Conservation (phyloP, 192 early-diverging fungal species). For the Dispira simplex region DNA sequence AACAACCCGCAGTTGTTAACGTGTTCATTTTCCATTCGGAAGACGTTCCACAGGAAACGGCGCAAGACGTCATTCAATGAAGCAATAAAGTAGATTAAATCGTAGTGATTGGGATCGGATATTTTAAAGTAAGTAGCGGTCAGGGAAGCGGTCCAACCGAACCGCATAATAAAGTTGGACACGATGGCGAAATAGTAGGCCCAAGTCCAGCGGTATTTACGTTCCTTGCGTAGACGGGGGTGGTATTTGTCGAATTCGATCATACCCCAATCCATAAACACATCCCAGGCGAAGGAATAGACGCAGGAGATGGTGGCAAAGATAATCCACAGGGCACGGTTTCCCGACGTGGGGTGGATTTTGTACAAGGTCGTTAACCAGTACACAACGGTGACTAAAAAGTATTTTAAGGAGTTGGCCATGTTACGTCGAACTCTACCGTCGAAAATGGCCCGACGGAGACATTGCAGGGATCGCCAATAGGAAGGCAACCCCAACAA, state of each 20-base stretch:
- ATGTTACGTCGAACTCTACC: constrained; percentile 41
- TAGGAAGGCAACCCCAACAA: constrained; percentile 44
- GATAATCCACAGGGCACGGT: constrained; percentile 23
- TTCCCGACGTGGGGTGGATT: constrained; percentile 15
- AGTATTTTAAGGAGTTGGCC: constrained; percentile 48
- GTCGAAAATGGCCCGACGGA: constrained; percentile 47
- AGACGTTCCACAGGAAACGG: constrained; percentile 68
- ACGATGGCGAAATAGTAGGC: constrained; percentile 53
- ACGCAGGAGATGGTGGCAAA: constrained; percentile 28
- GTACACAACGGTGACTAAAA: constrained; percentile 25
- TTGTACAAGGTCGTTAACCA: constrained; percentile 27
- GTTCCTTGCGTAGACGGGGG: constrained; percentile 37
- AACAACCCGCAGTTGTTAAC: constrained; percentile 69
- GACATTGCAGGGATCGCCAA: constrained; percentile 60
- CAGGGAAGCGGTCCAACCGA: constrained; percentile 43
- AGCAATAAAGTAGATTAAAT: constrained; percentile 23
- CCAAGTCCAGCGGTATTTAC: constrained; percentile 31
- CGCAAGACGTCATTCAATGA: constrained; percentile 27
- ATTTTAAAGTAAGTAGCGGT: constrained; percentile 27
- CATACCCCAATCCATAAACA: constrained; percentile 47
- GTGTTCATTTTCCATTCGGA: constrained; percentile 70
- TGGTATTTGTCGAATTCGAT: constrained; percentile 34
- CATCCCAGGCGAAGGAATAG: constrained; percentile 40
- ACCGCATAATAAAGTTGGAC: constrained; percentile 44
- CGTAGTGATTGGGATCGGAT: constrained; percentile 21